These are phyloP conservation scores for Kodamaea hsintzibuensis DNA, from an alignment of 805 yeast genomes.

Conservation along the genomic window DNA sequence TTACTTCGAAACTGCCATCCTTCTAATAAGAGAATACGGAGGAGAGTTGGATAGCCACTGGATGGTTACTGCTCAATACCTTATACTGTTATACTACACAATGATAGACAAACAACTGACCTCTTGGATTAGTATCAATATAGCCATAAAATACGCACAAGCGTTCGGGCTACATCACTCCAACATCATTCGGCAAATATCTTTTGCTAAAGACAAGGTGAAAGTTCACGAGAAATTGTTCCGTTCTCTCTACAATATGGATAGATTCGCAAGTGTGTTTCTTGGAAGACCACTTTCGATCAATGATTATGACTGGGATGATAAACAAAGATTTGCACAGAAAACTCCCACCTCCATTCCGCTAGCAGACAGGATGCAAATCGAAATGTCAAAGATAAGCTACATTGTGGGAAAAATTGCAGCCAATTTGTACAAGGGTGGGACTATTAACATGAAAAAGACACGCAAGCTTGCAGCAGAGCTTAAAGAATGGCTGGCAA, in stretches of 20 bases:
- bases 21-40: slow-evolving; percentile 4
- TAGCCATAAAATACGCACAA: slow-evolving; percentile 11
- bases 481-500: slow-evolving; percentile 6
- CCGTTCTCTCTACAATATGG: slow-evolving; percentile 8
- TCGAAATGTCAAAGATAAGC: slow-evolving; percentile 5
- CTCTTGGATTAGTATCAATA: slow-evolving; percentile 8
- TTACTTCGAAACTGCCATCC: slow-evolving; percentile 7
- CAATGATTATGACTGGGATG: slow-evolving; percentile 13
- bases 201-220: neutral
- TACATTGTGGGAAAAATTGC: slow-evolving; percentile 7
- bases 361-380: slow-evolving; percentile 2
- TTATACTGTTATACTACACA: slow-evolving; percentile 6
- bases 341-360: neutral
- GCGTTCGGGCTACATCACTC: slow-evolving; percentile 7
- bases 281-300: slow-evolving; percentile 11
- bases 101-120: slow-evolving; percentile 5
- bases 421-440: slow-evolving; percentile 4
- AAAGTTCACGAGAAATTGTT: slow-evolving; percentile 3
- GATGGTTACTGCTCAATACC: slow-evolving; percentile 6
- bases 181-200: neutral
- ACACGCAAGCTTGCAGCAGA: slow-evolving; percentile 4
- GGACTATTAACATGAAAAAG: neutral
- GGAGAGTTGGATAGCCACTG: slow-evolving; percentile 7
- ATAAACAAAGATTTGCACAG: neutral
- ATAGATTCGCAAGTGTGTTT: slow-evolving; percentile 1